Evolutionary conservation across 768 basidiomycete genomes (phyloP).

Genomic region (Mrakia hoshinonis): DNA sequence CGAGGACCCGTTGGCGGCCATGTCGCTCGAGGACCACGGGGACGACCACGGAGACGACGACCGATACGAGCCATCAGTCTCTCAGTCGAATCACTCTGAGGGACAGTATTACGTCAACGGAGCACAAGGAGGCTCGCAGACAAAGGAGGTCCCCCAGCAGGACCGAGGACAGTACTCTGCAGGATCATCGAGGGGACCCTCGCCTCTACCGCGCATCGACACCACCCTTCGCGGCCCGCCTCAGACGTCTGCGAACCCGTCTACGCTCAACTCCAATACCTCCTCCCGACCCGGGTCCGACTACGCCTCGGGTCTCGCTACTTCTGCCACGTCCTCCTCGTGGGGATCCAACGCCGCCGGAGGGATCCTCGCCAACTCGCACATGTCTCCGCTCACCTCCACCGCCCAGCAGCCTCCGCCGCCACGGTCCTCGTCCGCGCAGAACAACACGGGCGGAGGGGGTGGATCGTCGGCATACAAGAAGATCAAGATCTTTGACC

Average conservation of each 20-base stretch:
- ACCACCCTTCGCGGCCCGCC: conserved; percentile 18
- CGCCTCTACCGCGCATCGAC: conserved; percentile 21
- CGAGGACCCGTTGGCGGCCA: neutral
- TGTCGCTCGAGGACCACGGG: conserved; percentile 1
- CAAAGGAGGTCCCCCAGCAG: neutral
- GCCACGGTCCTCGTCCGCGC: neutral
- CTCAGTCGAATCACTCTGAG: neutral
- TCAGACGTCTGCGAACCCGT: neutral
- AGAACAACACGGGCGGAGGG: neutral
- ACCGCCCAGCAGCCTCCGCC: conserved; percentile 6
- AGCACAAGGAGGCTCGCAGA: neutral
- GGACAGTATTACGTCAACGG: neutral
- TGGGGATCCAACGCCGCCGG: conserved; percentile 25
- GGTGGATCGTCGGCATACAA: conserved; percentile 40
- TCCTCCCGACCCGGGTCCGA: conserved; percentile 1
- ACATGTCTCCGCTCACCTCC: conserved; percentile 19
- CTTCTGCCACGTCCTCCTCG: conserved; percentile 19
- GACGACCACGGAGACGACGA: neutral
- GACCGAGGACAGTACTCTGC: neutral
- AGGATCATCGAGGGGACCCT: neutral
- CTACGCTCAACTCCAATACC: neutral
- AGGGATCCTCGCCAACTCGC: conserved; percentile 9
- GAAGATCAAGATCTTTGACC: conserved; percentile 97
- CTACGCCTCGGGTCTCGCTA: conserved; percentile 2
- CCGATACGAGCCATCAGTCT: neutral